phyloP scores from a whole-genome alignment of 306 rosid species.

The Carpinus viminea region DNA sequence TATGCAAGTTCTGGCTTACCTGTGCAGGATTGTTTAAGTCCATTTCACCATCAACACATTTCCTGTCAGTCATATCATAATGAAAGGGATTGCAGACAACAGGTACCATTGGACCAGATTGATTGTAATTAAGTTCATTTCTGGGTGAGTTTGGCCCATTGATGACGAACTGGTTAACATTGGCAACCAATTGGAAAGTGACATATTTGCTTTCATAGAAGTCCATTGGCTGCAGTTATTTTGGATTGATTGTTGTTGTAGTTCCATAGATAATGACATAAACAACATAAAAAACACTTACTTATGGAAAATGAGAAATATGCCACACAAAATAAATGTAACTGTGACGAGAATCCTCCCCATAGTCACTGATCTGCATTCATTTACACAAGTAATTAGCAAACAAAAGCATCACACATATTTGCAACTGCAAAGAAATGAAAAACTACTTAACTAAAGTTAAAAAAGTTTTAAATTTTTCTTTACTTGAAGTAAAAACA shows the following conservation, averaged over 20 bases:
- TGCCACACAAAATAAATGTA: not conserved
- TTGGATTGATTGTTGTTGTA: no score
- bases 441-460: not conserved
- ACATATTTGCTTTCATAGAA: constrained; percentile 1
- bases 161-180: not conserved
- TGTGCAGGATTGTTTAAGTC: not conserved
- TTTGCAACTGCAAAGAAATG: not conserved
- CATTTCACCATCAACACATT: not conserved
- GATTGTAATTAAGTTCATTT: not conserved
- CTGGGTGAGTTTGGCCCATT: not conserved
- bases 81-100: not conserved
- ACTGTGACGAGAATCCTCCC: constrained; percentile 4
- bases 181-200: constrained; percentile 3
- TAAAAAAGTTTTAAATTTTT: no score
- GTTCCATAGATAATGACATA: not conserved
- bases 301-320: not conserved
- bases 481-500: no score
- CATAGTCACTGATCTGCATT: not conserved
- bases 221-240: no score
- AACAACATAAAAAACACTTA: not conserved
- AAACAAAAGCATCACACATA: not conserved
- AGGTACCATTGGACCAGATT: constrained; percentile 3
- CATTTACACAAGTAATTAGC: not conserved
- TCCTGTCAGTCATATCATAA: not conserved
- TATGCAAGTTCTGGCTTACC: not conserved